phyloP scores from a whole-genome alignment of 2,329 filamentous ascomycete genomes.

The Setomelanomma holmii region DNA sequence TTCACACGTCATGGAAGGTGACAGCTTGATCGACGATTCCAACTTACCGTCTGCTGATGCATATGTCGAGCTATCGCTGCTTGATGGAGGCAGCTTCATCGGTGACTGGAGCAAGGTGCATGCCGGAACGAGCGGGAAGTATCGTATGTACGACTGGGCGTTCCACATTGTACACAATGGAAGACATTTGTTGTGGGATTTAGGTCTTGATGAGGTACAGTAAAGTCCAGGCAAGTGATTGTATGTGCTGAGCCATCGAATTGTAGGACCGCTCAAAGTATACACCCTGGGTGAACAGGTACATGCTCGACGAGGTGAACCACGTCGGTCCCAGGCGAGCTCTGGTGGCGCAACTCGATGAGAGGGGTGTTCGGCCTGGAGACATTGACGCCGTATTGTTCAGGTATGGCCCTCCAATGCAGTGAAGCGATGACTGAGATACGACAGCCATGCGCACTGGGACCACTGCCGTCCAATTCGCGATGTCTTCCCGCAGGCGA shows the following conservation, averaged over 20 bases:
- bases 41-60: constrained; percentile 22
- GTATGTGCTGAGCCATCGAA: constrained; percentile 8
- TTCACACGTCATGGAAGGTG: not conserved
- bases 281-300: constrained; percentile 43
- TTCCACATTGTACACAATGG: constrained; percentile 37
- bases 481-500: constrained; percentile 38
- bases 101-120: constrained; percentile 36
- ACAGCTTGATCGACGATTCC: not conserved
- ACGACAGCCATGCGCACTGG: constrained; percentile 41
- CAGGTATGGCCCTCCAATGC: constrained; percentile 26
- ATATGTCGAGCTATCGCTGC: constrained; percentile 32
- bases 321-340: constrained; percentile 36
- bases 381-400: constrained; percentile 39
- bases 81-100: constrained; percentile 45
- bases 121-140: constrained; percentile 32
- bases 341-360: constrained; percentile 35
- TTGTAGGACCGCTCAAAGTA: constrained; percentile 38
- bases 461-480: constrained; percentile 42
- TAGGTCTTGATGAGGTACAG: constrained; percentile 42
- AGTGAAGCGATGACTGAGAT: not conserved
- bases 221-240: too few species aligned
- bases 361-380: constrained; percentile 25
- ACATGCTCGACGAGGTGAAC: constrained; percentile 35
- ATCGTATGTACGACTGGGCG: constrained; percentile 47
- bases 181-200: constrained; percentile 41